A percentile compares a stretch with the other conserved stretches of the same genome.
Conservation (phyloP, 768 basidiomycete genomes). For the Mycena polygramma region DNA sequence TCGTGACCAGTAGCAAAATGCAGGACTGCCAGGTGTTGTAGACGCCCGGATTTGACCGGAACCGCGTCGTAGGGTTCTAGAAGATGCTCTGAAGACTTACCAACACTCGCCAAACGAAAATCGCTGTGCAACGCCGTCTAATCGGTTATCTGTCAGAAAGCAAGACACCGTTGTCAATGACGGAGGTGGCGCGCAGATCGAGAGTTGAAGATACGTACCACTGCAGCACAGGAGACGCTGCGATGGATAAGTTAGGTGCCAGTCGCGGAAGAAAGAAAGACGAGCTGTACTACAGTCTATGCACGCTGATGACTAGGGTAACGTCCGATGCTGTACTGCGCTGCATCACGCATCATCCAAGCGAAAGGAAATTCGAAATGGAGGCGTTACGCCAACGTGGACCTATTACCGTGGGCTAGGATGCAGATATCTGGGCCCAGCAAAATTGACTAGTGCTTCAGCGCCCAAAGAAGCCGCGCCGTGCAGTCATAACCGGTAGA, state of each 20-base stretch:
- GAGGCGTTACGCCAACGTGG: too few species aligned
- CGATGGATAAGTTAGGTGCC: background rate
- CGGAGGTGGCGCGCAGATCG: background rate
- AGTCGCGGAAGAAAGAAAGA: too few species aligned
- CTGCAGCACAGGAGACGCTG: background rate
- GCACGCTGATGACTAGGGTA: too few species aligned
- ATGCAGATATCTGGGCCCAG: background rate
- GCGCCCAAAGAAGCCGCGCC: background rate
- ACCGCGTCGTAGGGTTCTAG: background rate
- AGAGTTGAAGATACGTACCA: background rate
- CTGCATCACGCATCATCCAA: too few species aligned
- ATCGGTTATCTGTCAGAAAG: background rate
- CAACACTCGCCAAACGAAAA: background rate
- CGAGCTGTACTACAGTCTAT: too few species aligned
- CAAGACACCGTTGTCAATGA: background rate
- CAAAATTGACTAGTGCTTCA: background rate
- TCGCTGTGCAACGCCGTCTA: constrained; percentile 7
- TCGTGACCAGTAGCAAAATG: constrained; percentile 20
- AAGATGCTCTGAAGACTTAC: background rate
- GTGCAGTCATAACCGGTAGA: constrained; percentile 6
- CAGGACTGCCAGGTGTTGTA: background rate
- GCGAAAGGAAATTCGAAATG: too few species aligned
- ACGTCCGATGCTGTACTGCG: too few species aligned
- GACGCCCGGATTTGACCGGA: constrained; percentile 2
- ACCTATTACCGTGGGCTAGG: too few species aligned